Evolutionary conservation across 768 basidiomycete genomes (phyloP).

Genomic region (Phanerodontia chrysosporium): DNA sequence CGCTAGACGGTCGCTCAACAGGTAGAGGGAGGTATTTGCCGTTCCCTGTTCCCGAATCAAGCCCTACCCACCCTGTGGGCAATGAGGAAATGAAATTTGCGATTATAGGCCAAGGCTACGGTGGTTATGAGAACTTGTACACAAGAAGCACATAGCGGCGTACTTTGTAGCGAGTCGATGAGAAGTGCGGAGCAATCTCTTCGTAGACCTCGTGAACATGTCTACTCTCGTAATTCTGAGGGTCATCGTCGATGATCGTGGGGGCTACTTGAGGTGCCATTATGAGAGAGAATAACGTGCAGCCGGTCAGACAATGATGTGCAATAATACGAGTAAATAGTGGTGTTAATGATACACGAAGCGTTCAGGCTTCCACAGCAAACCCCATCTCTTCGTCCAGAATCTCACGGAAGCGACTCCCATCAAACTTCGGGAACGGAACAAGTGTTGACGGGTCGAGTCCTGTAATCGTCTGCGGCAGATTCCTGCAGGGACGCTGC

Average conservation of each 20-base stretch:
- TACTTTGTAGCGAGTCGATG: slow-evolving; percentile 79
- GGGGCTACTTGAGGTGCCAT: slow-evolving; percentile 21
- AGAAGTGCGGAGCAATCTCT: slow-evolving; percentile 82
- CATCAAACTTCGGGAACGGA: slow-evolving; percentile 68
- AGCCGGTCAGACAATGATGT: no score
- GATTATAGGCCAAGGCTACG: slow-evolving; percentile 88
- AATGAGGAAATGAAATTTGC: slow-evolving; percentile 67
- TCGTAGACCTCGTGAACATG: slow-evolving; percentile 87
- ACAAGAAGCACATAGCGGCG: background rate
- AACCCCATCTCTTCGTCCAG: slow-evolving; percentile 83
- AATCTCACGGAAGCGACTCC: slow-evolving; percentile 58
- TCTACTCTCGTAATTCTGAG: slow-evolving; percentile 57
- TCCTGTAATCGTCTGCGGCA: slow-evolving; percentile 48
- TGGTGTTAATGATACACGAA: slow-evolving; percentile 8
- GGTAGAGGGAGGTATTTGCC: slow-evolving; percentile 92
- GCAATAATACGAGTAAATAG: background rate
- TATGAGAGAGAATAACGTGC: no score
- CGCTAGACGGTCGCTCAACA: slow-evolving; percentile 48
- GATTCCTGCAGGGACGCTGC: slow-evolving; percentile 34
- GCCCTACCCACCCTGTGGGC: slow-evolving; percentile 75
- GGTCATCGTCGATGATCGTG: slow-evolving; percentile 36
- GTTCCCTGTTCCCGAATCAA: slow-evolving; percentile 96
- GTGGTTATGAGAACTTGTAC: slow-evolving; percentile 1
- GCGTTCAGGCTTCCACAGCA: slow-evolving; percentile 7
- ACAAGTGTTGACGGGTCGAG: slow-evolving; percentile 43